These are phyloP conservation scores for Talaromyces funiculosus DNA, from an alignment of 2,329 filamentous ascomycete species.

Conservation along the genomic window DNA sequence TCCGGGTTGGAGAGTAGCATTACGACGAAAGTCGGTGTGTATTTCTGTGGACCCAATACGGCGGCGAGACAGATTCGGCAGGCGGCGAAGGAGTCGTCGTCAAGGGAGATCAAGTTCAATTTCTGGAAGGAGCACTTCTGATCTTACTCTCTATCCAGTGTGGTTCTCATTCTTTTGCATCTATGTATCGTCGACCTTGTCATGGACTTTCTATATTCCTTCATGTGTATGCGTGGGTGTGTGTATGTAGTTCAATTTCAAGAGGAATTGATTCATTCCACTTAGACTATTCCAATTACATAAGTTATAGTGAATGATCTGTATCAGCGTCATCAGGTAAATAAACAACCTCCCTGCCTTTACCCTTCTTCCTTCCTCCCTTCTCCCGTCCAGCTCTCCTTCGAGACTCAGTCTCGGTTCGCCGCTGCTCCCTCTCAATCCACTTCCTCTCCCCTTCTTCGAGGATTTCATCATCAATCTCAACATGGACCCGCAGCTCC, in stretches of 20 bases:
- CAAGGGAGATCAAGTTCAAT: constrained; percentile 78
- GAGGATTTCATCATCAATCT: constrained; percentile 43
- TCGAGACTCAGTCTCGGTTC: background rate
- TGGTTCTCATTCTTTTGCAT: background rate
- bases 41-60: constrained; percentile 88
- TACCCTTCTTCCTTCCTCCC: background rate
- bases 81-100: constrained; percentile 68
- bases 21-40: constrained; percentile 86
- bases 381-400: background rate
- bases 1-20: constrained; percentile 68
- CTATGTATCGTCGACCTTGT: background rate
- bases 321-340: constrained; percentile 27
- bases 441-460: constrained; percentile 26
- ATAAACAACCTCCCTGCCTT: constrained; percentile 17
- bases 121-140: constrained; percentile 92
- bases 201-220: background rate
- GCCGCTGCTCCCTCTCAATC: background rate
- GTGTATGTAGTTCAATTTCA: background rate
- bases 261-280: constrained; percentile 2
- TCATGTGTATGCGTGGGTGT: background rate
- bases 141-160: too few species aligned
- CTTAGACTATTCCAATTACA: constrained; percentile 12
- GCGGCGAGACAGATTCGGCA: constrained; percentile 77
- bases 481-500: constrained; percentile 54
- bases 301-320: background rate